These are phyloP conservation scores for Lonicera japonica DNA, from an alignment of 129 eudicot species.

Conservation along the genomic window DNA sequence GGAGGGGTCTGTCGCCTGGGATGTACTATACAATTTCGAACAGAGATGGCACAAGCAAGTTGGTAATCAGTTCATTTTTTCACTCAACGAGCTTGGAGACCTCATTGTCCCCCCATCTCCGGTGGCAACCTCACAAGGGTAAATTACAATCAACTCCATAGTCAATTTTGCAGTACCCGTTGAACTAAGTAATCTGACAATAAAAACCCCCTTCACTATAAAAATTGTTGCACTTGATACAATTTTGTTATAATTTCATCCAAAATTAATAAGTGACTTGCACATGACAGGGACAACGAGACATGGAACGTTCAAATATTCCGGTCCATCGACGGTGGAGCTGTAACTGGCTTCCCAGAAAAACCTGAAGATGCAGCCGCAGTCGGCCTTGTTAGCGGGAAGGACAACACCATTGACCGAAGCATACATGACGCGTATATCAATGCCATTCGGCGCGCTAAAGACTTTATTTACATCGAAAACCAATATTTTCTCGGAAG, in stretches of 20 bases:
- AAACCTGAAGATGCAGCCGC: slow-evolving; percentile 45
- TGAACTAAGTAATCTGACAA: no score
- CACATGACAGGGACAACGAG: slow-evolving; percentile 13
- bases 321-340: slow-evolving; percentile 79
- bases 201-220: no score
- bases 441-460: slow-evolving; percentile 75
- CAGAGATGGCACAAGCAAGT: slow-evolving; percentile 84
- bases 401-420: slow-evolving; percentile 61
- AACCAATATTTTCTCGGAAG: slow-evolving; percentile 90
- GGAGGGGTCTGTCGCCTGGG: slow-evolving; percentile 93
- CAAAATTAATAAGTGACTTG: no score
- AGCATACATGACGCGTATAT: slow-evolving; percentile 92
- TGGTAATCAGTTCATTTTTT: slow-evolving; percentile 27
- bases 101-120: slow-evolving; percentile 38
- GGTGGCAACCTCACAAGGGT: slow-evolving; percentile 12
- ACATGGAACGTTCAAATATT: slow-evolving; percentile 80
- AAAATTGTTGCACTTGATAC: no score
- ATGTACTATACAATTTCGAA: slow-evolving; percentile 78
- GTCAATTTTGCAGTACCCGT: no score
- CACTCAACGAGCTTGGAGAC: slow-evolving; percentile 33
- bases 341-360: slow-evolving; percentile 46
- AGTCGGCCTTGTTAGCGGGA: slow-evolving; percentile 59
- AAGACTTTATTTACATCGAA: slow-evolving; percentile 75
- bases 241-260: no score
- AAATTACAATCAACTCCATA: no score